Percentiles rank a stretch among this genome's conserved stretches.
Evolutionary conservation across 169 alveolate species (phyloP).

Genomic region (Plasmodium fragile): DNA sequence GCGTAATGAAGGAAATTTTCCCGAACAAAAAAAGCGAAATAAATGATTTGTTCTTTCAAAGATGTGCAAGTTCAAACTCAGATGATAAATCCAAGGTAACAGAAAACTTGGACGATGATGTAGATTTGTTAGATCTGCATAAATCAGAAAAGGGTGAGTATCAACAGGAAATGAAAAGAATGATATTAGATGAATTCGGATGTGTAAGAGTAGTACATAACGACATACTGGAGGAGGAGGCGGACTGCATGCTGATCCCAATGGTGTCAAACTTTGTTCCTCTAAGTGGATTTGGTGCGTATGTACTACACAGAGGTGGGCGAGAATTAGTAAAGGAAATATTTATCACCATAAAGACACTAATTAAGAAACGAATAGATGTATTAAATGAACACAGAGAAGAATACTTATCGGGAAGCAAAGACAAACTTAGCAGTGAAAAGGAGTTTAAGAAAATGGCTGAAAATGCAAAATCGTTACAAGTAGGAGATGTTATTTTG

Average conservation of each 20-base stretch:
- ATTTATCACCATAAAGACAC: constrained; percentile 25
- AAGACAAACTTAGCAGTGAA: constrained; percentile 11
- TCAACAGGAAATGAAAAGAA: constrained; percentile 69
- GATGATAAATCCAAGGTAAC: not conserved
- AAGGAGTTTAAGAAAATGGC: constrained; percentile 28
- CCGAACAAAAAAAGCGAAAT: constrained; percentile 75
- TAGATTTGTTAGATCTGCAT: constrained; percentile 8
- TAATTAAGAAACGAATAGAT: constrained; percentile 75
- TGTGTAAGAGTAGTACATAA: constrained; percentile 51
- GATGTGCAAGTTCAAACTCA: not conserved
- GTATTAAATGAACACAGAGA: constrained; percentile 63
- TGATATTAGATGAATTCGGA: constrained; percentile 55
- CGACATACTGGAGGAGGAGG: constrained; percentile 73
- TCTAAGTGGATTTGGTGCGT: constrained; percentile 74
- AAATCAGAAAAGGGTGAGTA: not conserved
- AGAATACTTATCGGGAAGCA: constrained; percentile 9
- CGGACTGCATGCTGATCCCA: constrained; percentile 74
- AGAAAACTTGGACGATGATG: constrained; percentile 20
- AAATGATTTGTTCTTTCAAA: constrained; percentile 67
- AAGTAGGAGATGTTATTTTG: constrained; percentile 67
- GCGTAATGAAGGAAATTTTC: constrained; percentile 72
- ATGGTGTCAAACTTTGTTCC: constrained; percentile 76
- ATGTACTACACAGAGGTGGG: constrained; percentile 72
- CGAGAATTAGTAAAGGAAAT: constrained; percentile 73
- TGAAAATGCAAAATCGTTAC: constrained; percentile 52